Evolutionary conservation across 305 asterid species (phyloP), one percentile per base, ranked within the genome.

Genomic region (Andrographis paniculata): DNA sequence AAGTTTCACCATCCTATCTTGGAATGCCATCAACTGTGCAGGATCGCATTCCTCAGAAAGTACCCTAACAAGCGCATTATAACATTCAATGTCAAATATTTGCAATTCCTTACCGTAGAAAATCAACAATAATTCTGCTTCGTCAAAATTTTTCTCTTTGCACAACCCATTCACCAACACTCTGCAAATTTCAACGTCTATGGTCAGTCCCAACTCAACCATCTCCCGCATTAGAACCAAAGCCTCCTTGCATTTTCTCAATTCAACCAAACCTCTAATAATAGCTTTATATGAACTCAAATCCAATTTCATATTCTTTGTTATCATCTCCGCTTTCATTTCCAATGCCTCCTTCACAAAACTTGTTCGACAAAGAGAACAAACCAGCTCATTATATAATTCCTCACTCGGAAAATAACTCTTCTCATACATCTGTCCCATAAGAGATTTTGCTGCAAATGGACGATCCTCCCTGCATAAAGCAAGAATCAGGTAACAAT

Each of bases 381-480:
- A 66, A 36, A 88, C 63, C 49, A 88, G 56, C 68, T 62, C 71
- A 55, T 60, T 72, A 45, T 74, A 77, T 30, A 67, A 65, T 44
- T 73, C 78, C 50, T 51, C 68, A 27, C 61, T 59, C 20, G 77
- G 80, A 61, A 57, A 61, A 63, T 54, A 66, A 54, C 70, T 73
- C 24, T 69, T 53, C 51, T 49, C 45, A 37, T 66, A 48, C 60
- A 79, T 71, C 70, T 68, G 76, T n/a, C 75, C 78, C 55, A 72
- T 28, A 35, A 88, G 72, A 45, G 75, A 75, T 67, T 69, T 84
- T 19, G 97, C 95, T 3, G 94, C 95, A 75, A 77, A 82, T 45
- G 97, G 95, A 23, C 92, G 59, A 57, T 72, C 75, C 23, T 88
- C 89, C 51, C 62, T 66, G 49, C 89, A 88, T 21, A 84, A 58